These are phyloP conservation scores for Alloascoidea hylecoeti DNA, from an alignment of 805 yeast species.

Conservation along the genomic window DNA sequence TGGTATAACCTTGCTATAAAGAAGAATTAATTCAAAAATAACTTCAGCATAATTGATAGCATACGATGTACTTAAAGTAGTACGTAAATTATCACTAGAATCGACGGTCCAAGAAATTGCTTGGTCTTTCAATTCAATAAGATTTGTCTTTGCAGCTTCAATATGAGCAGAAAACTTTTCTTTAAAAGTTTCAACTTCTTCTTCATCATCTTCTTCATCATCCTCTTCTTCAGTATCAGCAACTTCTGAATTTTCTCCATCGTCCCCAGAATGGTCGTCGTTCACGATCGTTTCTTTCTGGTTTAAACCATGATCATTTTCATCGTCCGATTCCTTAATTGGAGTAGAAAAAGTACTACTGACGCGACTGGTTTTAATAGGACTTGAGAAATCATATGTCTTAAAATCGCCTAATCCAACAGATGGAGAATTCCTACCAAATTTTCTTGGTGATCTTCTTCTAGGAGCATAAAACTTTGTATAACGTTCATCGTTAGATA, in stretches of 20 bases:
- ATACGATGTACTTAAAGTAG: too few relatives aligned
- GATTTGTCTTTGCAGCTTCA: too few relatives aligned
- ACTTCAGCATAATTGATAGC: too few relatives aligned
- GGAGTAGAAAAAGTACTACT: slow-evolving; percentile 3
- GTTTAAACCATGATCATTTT: slow-evolving; percentile 7
- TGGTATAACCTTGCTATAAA: too few relatives aligned
- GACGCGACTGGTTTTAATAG: slow-evolving; percentile 4
- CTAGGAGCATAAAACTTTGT: not conserved
- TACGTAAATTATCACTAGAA: too few relatives aligned
- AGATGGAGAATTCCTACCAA: slow-evolving; percentile 10
- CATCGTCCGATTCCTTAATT: slow-evolving; percentile 8
- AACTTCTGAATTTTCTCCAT: slow-evolving; percentile 8
- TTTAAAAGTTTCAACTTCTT: slow-evolving; percentile 4
- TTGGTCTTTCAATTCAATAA: too few relatives aligned
- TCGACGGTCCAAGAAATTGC: too few relatives aligned
- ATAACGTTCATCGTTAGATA: not conserved
- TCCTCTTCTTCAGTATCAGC: slow-evolving; percentile 10
- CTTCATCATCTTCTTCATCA: slow-evolving; percentile 10
- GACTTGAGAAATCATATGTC: slow-evolving; percentile 2
- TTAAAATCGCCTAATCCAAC: slow-evolving; percentile 7
- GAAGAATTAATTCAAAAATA: too few relatives aligned
- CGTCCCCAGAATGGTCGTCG: slow-evolving; percentile 4
- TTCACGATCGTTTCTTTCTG: slow-evolving; percentile 6
- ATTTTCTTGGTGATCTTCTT: slow-evolving; percentile 1
- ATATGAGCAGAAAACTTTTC: slow-evolving; percentile 4